Base-by-base conservation (phyloP, 1,284 basidiomycete species). In the Hemileia vastatrix region DNA sequence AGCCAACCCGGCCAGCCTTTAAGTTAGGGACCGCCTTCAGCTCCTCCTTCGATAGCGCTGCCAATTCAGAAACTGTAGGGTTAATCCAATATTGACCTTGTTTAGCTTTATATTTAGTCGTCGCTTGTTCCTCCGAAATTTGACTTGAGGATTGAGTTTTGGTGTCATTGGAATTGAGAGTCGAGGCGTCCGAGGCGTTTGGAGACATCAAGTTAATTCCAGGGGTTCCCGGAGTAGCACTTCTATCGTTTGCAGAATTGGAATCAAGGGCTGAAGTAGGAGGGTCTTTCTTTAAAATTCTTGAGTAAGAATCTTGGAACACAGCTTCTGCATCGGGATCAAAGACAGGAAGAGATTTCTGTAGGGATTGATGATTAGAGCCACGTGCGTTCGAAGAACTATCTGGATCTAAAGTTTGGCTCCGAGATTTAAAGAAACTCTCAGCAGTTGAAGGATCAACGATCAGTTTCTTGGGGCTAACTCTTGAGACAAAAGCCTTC, bases 31-130 rank as follows among this genome's bases (percentile, higher is more conserved):
- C 76, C 54, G 83, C 77, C 71, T 86, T 85, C 18, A 98, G 80
- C 69, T 90, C 83, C 66, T 86, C 84, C 68, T 86, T 84, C 40
- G 85, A 82, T 54, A 83, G 79, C 59, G 82, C 81, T 71, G 84
- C 83, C 64, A 96, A 81, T 53, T 82, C 82, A 31, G 82, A 78
- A 61, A 95, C 77, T 61, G 84, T 82, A 6, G 92, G 92, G 66
- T 84, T 84, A 64, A 86, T 84, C 82, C 85, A 95, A 77, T 96
- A 96, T 67, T 94, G 88, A 44, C 91, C 91, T 67, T 89, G 84
- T 70, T 87, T 83, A 15, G 60, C 60, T 21, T 56, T 47, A 33
- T 45, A 54, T 49, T 52, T 55, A 2, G 60, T 47, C 18, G 52
- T 54, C 32, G 56, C 31, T 15, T 50, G 23, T 2, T 50, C 49